phyloP scores from a whole-genome alignment of 176 grass and related monocot species.

The Musa beccarii region DNA sequence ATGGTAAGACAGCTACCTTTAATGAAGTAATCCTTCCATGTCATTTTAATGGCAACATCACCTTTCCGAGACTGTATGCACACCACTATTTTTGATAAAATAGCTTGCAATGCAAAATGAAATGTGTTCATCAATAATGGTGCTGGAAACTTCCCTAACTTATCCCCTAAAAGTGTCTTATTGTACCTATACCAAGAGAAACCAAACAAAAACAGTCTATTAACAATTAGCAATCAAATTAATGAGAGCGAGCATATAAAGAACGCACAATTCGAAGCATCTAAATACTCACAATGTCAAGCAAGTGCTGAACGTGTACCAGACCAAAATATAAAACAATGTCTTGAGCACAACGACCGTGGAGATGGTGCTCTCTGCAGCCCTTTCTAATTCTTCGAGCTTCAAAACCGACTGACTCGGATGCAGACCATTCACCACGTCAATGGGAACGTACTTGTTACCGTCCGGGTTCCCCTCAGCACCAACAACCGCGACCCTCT shows the following conservation, averaged over 20 bases:
- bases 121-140: constrained; percentile 97
- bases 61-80: constrained; percentile 52
- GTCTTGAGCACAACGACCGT: constrained; percentile 11
- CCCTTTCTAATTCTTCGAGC: constrained; percentile 1
- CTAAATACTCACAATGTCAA: constrained; percentile 80
- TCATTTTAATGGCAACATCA: constrained; percentile 40
- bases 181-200: constrained; percentile 55
- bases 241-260: neutral
- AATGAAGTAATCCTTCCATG: constrained; percentile 95
- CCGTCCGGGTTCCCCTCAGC: neutral
- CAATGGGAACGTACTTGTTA: neutral
- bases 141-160: constrained; percentile 94
- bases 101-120: constrained; percentile 92
- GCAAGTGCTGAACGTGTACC: constrained; percentile 98
- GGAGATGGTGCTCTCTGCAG: neutral
- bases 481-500: neutral
- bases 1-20: constrained; percentile 44
- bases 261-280: neutral
- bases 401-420: neutral
- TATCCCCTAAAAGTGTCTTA: constrained; percentile 89
- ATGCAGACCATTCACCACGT: neutral
- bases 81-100: constrained; percentile 73
- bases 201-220: neutral
- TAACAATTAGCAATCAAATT: neutral
- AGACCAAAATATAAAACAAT: constrained; percentile 77